These are phyloP conservation scores for Microcera coccophila DNA, from an alignment of 2,329 filamentous ascomycete genomes.

Conservation along the genomic window DNA sequence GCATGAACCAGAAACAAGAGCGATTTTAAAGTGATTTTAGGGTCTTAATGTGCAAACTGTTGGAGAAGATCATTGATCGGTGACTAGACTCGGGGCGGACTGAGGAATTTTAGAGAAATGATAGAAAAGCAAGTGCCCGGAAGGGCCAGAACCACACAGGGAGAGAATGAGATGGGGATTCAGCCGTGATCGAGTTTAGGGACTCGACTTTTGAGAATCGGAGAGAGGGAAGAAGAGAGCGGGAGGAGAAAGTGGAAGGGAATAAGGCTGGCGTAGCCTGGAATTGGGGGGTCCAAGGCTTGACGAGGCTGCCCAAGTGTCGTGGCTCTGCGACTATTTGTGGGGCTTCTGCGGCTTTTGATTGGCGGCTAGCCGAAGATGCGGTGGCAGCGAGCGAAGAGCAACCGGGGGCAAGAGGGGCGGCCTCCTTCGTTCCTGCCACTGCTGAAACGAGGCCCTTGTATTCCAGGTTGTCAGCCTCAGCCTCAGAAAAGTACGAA, in stretches of 20 bases:
- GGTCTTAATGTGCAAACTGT: neutral
- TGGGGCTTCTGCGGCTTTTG: conserved; percentile 12
- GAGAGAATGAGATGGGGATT: neutral
- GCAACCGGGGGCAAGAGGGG: neutral
- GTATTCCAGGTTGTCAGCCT: neutral
- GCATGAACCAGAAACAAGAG: conserved; percentile 13
- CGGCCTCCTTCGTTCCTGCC: neutral
- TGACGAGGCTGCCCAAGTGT: conserved; percentile 30
- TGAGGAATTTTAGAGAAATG: conserved; percentile 1
- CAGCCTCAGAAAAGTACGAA: neutral
- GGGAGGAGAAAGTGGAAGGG: conserved; percentile 23
- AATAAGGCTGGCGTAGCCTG: conserved; percentile 28
- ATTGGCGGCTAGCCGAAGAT: conserved; percentile 29
- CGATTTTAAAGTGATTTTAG: neutral
- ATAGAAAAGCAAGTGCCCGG: neutral
- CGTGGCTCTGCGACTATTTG: conserved; percentile 16
- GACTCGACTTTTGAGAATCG: conserved; percentile 6
- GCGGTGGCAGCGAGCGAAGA: too few species aligned
- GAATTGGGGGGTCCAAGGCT: conserved; percentile 26
- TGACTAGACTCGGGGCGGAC: conserved; percentile 3
- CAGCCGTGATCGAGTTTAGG: conserved; percentile 4
- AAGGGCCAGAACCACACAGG: neutral
- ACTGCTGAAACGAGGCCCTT: neutral
- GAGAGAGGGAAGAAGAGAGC: conserved; percentile 11
- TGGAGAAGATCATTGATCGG: conserved; percentile 23